A percentile compares a stretch with the other conserved stretches of the same genome.
Evolutionary conservation across 2,329 filamentous ascomycete genomes (phyloP).

Genomic region (Pyricularia sp.): DNA sequence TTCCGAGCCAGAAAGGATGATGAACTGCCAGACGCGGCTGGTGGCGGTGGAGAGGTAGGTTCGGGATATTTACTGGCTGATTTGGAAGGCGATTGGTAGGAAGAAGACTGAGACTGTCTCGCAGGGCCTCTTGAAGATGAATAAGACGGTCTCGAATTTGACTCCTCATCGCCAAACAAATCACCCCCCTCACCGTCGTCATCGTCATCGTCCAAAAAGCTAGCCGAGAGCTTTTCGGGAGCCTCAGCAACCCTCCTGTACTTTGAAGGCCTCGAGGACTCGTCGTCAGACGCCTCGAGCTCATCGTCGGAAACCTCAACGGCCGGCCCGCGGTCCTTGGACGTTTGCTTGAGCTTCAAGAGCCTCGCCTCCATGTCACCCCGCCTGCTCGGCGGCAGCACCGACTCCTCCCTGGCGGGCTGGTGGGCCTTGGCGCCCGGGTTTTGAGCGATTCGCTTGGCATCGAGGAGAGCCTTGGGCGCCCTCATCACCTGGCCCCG

Average conservation of each 20-base stretch:
- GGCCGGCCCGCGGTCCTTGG: neutral
- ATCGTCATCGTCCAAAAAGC: constrained; percentile 1
- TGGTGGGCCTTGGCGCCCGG: constrained; percentile 11
- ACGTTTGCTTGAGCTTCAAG: neutral
- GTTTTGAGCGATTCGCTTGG: constrained; percentile 28
- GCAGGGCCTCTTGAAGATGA: neutral
- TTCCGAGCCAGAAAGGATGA: constrained; percentile 4
- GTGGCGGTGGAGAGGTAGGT: neutral
- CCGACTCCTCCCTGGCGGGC: constrained; percentile 1
- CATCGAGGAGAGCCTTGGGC: constrained; percentile 40
- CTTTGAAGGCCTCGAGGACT: neutral
- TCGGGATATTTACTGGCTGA: neutral
- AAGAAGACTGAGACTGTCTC: neutral
- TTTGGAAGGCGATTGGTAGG: neutral
- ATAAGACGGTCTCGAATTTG: neutral
- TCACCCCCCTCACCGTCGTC: neutral
- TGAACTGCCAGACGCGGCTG: neutral
- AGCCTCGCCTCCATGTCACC: constrained; percentile 4
- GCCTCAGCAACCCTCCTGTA: neutral
- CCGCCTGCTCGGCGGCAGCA: constrained; percentile 7
- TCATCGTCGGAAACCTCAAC: constrained; percentile 3
- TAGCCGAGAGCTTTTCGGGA: neutral
- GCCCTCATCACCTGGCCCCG: constrained; percentile 32
- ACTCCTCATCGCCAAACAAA: constrained; percentile 2
- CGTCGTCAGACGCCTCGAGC: neutral